Base-by-base conservation (phyloP, 768 basidiomycete species). In the Tylopilus sp. region DNA sequence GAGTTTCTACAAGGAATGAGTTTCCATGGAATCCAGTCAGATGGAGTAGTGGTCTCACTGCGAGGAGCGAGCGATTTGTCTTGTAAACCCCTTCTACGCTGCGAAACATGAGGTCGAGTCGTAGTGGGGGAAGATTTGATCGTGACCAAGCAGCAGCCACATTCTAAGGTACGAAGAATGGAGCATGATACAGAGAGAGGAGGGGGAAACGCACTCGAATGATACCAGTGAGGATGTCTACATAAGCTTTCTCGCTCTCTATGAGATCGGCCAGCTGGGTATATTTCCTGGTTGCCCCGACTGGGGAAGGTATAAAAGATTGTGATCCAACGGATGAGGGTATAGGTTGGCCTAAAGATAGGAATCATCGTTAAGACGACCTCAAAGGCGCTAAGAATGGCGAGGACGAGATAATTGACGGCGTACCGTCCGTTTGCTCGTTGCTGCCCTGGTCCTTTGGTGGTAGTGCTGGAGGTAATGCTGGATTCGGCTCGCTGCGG, bases 121-220 rank as follows among this genome's bases (percentile, higher is more conserved):
- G 87, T 8, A 81, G 81, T 15, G 97, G 97, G 17, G 97, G 97
- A 35, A 99, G 85, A 68, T 98, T 98, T 36, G 85, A 81, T 38
- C 93, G 77, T 10, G 95, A 97, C 97, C 97, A 99, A 44, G 97
- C 97, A n/a, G 87, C 86, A 10, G 97, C 97, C 5, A 97, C 89
- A 82, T 89, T 92, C 94, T 98, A 65, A 15, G 48, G n/a, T 21
- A 57, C 26, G 44, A 51, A 50, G 13, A 43, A 52, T 64, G 49
- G 56, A 59, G 25, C 39, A 49, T 35, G 26, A 38, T 25, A 40
- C 33, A 28, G 25, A 38, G 41, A 23, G 31, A 42, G 55, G 21
- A 50, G 21, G 38, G 36, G 17, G 12, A 64, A 38, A 73, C 91
- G 51, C 66, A 94, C 95, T 64, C 94, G 82, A 58, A 99, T 97